These are phyloP conservation scores for Candida suzukii DNA, from an alignment of 805 yeast genomes.

Conservation along the genomic window DNA sequence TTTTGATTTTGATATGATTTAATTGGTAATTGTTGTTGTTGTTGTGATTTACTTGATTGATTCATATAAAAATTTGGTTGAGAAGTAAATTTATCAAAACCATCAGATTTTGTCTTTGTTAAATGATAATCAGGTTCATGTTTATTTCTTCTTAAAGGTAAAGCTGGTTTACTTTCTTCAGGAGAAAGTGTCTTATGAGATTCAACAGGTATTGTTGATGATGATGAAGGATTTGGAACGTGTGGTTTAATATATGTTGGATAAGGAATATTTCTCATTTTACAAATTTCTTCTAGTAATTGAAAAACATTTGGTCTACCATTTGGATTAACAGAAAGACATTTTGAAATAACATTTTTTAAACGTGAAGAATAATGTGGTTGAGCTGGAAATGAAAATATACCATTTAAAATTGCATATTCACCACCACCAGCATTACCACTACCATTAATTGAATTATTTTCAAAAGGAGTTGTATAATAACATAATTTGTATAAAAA, in stretches of 20 bases:
- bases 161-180: conserved; percentile 6
- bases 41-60: not conserved
- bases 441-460: conserved; percentile 28
- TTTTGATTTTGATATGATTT: too few relatives aligned
- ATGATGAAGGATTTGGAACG: conserved; percentile 11
- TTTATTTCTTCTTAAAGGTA: conserved; percentile 3
- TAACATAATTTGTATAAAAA: conserved; percentile 72
- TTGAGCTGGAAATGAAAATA: conserved; percentile 42
- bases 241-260: conserved; percentile 26
- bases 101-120: conserved; percentile 13
- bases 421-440: conserved; percentile 42
- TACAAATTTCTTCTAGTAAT: conserved; percentile 58
- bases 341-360: conserved; percentile 54
- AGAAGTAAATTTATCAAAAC: conserved; percentile 1
- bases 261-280: conserved; percentile 43
- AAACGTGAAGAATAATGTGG: conserved; percentile 57
- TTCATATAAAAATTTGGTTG: not conserved
- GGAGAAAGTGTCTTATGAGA: not conserved
- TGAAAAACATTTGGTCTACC: conserved; percentile 71
- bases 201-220: conserved; percentile 6
- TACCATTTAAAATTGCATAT: conserved; percentile 51
- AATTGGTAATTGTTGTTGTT: too few relatives aligned
- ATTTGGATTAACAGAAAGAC: conserved; percentile 59
- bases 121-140: conserved; percentile 4
- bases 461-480: conserved; percentile 79